phyloP scores from a whole-genome alignment of 1,139 yeast species.

The Tardiomyces depauwii region DNA sequence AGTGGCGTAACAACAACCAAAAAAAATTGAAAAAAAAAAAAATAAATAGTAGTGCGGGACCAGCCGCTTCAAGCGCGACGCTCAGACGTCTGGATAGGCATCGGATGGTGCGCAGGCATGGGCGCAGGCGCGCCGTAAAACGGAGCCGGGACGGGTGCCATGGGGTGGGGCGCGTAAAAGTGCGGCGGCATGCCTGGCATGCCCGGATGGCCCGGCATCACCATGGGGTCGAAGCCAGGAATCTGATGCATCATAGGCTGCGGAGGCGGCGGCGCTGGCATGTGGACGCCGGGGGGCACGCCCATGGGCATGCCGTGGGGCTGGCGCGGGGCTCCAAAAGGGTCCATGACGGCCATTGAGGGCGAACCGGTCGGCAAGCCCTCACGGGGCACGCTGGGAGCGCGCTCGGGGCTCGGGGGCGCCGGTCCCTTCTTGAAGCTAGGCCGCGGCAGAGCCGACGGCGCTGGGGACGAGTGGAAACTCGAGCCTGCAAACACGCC shows the following conservation, averaged over 20 bases:
- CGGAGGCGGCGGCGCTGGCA: background rate
- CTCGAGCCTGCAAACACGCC: slow-evolving; percentile 29
- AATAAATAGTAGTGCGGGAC: too few relatives aligned
- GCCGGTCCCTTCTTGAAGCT: slow-evolving; percentile 17
- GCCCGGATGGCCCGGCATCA: too few relatives aligned
- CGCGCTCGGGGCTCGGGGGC: slow-evolving; percentile 1
- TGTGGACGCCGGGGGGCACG: background rate
- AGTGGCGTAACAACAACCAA: background rate
- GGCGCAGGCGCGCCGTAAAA: background rate
- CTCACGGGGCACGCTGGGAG: too few relatives aligned
- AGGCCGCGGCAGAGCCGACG: slow-evolving; percentile 33
- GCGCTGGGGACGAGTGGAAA: slow-evolving; percentile 33
- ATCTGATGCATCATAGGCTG: background rate
- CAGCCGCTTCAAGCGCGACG: background rate
- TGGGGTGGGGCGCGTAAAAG: background rate
- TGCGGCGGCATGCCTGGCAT: background rate
- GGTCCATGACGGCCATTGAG: background rate
- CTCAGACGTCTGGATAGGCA: background rate
- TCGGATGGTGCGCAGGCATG: background rate
- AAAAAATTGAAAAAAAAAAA: background rate
- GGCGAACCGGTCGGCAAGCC: too few relatives aligned
- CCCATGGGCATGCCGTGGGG: background rate
- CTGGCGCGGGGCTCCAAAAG: background rate
- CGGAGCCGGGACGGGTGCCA: background rate
- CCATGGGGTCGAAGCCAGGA: too few relatives aligned